Percentiles rank a stretch among this genome's conserved stretches.
Evolutionary conservation across 2,329 filamentous ascomycete species (phyloP).

Genomic region (Claviceps purpurea): DNA sequence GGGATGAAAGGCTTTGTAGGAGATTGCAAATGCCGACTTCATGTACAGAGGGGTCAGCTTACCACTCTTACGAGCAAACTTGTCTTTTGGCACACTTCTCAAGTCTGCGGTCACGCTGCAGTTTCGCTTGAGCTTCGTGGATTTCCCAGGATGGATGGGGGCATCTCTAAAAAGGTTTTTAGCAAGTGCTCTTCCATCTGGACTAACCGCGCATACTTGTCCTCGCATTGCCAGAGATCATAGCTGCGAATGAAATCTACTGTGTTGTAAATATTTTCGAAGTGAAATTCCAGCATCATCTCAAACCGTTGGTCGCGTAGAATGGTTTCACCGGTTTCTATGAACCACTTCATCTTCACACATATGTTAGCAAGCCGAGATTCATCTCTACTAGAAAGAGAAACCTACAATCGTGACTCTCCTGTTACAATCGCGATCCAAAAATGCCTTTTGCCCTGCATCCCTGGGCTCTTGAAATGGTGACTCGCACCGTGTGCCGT

Average conservation of each 20-base stretch:
- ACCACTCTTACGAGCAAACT: background rate
- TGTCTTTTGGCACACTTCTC: background rate
- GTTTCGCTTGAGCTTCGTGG: background rate
- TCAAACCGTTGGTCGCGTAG: background rate
- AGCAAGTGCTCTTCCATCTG: background rate
- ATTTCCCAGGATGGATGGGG: background rate
- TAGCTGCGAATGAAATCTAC: background rate
- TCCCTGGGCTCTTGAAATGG: background rate
- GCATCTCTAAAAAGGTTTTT: background rate
- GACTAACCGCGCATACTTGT: background rate
- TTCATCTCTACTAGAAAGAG: background rate
- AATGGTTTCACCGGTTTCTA: background rate
- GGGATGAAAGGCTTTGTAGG: background rate
- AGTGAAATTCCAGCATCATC: accelerated
- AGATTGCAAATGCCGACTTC: background rate
- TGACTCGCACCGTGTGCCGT: background rate
- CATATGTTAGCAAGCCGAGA: background rate
- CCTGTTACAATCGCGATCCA: background rate
- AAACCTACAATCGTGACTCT: background rate
- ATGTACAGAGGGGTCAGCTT: background rate
- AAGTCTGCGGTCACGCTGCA: background rate
- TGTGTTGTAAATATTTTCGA: background rate
- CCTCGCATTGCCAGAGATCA: background rate
- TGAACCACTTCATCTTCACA: slow-evolving; percentile 3
- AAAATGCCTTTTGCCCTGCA: background rate